Evolutionary conservation across 768 basidiomycete species (phyloP), one percentile per base, ranked within the genome.

Genomic region (Naematelia encephala): DNA sequence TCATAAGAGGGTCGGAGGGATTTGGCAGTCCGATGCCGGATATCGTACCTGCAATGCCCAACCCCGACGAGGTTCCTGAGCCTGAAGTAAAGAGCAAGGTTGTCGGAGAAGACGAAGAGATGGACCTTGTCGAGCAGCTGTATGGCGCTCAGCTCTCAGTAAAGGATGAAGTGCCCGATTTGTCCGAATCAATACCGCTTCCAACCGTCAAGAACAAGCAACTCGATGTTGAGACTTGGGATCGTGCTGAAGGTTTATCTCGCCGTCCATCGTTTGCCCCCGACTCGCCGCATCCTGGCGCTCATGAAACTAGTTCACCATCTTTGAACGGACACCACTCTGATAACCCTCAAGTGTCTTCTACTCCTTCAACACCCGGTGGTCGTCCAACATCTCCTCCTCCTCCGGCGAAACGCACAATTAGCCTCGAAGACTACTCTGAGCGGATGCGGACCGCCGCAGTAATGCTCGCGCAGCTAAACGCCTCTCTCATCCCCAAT

Each of bases 401-500:
- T 44, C 21, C 51, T 50, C 19, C 60, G 66, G 29, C 72, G 0
- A 73, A 68, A 4, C 77, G 76, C 21, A 72, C 79, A 8, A 79
- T 98, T 13, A 91, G 92, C 0, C 80, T 99, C 22, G 94, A 99
- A 67, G 94, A 99, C 66, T 99, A 99, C 78, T 94, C 94, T 0
- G 91, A 97, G 66, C 85, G 96, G 51, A 99, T 99, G 96, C 86
- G 91, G 5, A 96, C 92, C 10, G 96, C 96, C 10, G 96, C 96
- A 10, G 87, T 98, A 62, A 97, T 99, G 96, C 86, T 99, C 26
- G 87, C 96, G 1, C 96, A 99, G 77, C 82, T 99, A 49, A 96
- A 92, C 68, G 87, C 91, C 0, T 79, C 78, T 2, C 70, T 78
- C 29, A 72, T 77, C 3, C 68, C 74, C 0, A 55, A 70, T 27